Evolutionary conservation across 441 rosid species (phyloP), one percentile per base, ranked within the genome.

Genomic region (Pelargonium cotyledonis): DNA sequence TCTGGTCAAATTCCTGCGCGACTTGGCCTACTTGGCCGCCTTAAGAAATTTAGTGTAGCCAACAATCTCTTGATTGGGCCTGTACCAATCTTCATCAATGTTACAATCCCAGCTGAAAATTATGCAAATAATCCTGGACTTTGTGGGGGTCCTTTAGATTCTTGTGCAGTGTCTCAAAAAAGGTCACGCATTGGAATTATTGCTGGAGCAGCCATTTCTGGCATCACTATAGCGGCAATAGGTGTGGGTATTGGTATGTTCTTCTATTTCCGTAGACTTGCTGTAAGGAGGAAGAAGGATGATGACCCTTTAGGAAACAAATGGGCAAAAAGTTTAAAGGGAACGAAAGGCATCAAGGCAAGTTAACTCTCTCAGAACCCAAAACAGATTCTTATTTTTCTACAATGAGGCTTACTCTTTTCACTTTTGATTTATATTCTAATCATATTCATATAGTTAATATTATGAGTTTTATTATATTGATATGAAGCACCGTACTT

Each of bases 261-360:
- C 81, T 79, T 88, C 80, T 83, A 84, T 75, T 73, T 74, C 79
- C 90, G 96, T 66, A 88, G 68, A 80, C 31, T 80, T 70, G 68
- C 83, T 72, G 68, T 53, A 74, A 75, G 68, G 79, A 81, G 77
- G 84, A 88, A 87, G 90, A 85, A 86, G 86, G 84, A 80, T 11
- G 89, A 84, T 68, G 98, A 94, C 77, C 98, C 97, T 19, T 86
- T 89, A 61, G 97, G 97, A 74, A 91, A 94, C 80, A 89, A 81
- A 77, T 94, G 97, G 95, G 84, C 97, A 5, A 88, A 80, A 88
- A 81, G 75, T 81, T 81, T 94, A 75, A 86, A 84, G 79, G 89
- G 84, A 78, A 60, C 72, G 35, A 87, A 91, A 81, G 87, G 85
- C 69, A 76, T 77, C 26, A 89, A 89, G 95, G 95, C 78, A 81